Conservation (phyloP, 441 rosid genomes). For the Sinapis alba region DNA sequence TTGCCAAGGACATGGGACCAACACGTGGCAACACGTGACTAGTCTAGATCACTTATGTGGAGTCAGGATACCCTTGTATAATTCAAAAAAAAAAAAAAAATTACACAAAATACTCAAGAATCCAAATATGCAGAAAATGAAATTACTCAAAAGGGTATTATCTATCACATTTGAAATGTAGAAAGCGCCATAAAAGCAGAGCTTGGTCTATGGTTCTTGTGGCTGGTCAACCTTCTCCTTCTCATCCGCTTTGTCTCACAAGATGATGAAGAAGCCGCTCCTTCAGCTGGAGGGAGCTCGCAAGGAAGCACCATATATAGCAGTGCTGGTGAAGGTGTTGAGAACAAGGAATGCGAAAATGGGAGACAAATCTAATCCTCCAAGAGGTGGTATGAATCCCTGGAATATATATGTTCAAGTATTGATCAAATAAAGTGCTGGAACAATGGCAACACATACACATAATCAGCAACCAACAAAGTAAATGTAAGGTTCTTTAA, state of each 20-base stretch:
- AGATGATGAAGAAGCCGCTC: slow-evolving; percentile 39
- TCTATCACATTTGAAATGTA: neutral
- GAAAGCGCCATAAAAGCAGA: slow-evolving; percentile 24
- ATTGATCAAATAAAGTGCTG: slow-evolving; percentile 94
- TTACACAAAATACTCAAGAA: slow-evolving; percentile 24
- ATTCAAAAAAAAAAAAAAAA: too few relatives aligned
- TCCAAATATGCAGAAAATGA: slow-evolving; percentile 20
- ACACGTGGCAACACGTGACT: too few relatives aligned
- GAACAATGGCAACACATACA: slow-evolving; percentile 17
- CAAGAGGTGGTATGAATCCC: slow-evolving; percentile 88
- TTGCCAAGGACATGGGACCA: too few relatives aligned
- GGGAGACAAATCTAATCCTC: slow-evolving; percentile 91
- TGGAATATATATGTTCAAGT: slow-evolving; percentile 94
- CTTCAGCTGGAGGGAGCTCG: slow-evolving; percentile 61
- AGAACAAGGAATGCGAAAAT: slow-evolving; percentile 82
- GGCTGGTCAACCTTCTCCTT: slow-evolving; percentile 46
- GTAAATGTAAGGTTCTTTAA: too few relatives aligned
- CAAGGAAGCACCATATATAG: slow-evolving; percentile 74
- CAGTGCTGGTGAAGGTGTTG: slow-evolving; percentile 80
- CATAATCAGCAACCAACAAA: neutral
- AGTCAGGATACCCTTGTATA: too few relatives aligned
- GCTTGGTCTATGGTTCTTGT: slow-evolving; percentile 25
- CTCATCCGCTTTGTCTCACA: slow-evolving; percentile 77
- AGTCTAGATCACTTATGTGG: too few relatives aligned
- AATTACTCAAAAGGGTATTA: slow-evolving; percentile 12